Conservation (phyloP, 1,284 basidiomycete species). For the Pseudozyma sp. region DNA sequence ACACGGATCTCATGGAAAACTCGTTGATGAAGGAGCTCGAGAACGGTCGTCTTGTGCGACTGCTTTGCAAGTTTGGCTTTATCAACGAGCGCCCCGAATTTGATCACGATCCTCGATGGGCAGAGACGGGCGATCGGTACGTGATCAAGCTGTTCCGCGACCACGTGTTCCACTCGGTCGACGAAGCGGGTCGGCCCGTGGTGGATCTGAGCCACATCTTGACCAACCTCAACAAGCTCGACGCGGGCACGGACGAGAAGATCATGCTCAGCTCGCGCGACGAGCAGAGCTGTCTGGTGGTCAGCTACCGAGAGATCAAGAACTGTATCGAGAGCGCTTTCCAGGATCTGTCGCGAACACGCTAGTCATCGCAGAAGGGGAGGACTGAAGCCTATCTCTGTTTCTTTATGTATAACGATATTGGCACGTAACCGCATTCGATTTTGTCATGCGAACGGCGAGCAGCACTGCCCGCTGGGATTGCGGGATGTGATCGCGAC, state of each 20-base stretch:
- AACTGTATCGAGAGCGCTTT: constrained; percentile 63
- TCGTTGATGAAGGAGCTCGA: constrained; percentile 92
- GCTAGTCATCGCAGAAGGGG: constrained; percentile 2
- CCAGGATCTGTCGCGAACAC: constrained; percentile 54
- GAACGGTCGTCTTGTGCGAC: constrained; percentile 90
- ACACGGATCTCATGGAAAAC: constrained; percentile 83
- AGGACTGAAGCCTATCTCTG: not conserved
- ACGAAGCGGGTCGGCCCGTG: constrained; percentile 88
- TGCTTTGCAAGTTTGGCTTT: constrained; percentile 94
- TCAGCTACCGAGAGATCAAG: constrained; percentile 84
- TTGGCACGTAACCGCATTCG: constrained; percentile 6
- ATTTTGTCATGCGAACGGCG: not conserved
- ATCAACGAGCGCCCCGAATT: constrained; percentile 99
- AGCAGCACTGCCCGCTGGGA: no score
- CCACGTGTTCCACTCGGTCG: constrained; percentile 97
- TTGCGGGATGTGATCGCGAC: no score
- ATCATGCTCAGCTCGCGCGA: constrained; percentile 94
- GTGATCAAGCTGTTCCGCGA: constrained; percentile 98
- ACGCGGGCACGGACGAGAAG: constrained; percentile 90
- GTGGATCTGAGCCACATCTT: constrained; percentile 74
- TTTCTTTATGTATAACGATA: constrained; percentile 19
- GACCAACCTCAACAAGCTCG: constrained; percentile 74
- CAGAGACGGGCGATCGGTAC: constrained; percentile 97
- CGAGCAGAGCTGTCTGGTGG: constrained; percentile 95
- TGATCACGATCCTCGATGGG: constrained; percentile 93